These are phyloP conservation scores for Colletotrichum chlorophyti DNA, from an alignment of 2,329 filamentous ascomycete genomes.

Conservation along the genomic window DNA sequence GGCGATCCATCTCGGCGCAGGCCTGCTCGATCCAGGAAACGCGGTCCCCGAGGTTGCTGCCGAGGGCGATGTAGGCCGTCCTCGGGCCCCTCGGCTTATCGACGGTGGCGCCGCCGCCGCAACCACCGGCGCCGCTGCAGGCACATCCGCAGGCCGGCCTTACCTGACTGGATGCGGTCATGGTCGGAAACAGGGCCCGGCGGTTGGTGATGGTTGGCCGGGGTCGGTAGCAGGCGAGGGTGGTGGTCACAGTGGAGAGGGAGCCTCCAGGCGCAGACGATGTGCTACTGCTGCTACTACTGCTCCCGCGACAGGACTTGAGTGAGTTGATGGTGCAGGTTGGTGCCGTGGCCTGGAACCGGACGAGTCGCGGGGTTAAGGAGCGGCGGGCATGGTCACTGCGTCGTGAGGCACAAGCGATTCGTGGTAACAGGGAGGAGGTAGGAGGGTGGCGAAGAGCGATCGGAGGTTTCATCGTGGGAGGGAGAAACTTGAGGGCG, in stretches of 20 bases:
- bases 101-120: slow-evolving; percentile 22
- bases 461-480: slow-evolving; percentile 24
- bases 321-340: slow-evolving; percentile 8
- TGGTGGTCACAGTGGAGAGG: slow-evolving; percentile 1
- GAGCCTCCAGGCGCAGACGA: neutral
- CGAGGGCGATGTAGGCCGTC: slow-evolving; percentile 83
- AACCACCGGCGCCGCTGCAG: slow-evolving; percentile 43
- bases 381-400: slow-evolving; percentile 18
- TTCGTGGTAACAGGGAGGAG: slow-evolving; percentile 14
- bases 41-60: slow-evolving; percentile 90
- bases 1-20: slow-evolving; percentile 76
- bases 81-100: slow-evolving; percentile 37
- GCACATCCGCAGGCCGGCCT: slow-evolving; percentile 39
- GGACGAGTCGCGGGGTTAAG: slow-evolving; percentile 20
- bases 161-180: slow-evolving; percentile 22
- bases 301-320: slow-evolving; percentile 1
- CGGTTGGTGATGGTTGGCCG: slow-evolving; percentile 3
- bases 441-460: slow-evolving; percentile 10
- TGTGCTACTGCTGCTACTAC: slow-evolving; percentile 1
- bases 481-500: slow-evolving; percentile 3
- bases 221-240: slow-evolving; percentile 4
- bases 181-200: slow-evolving; percentile 8
- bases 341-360: slow-evolving; percentile 16
- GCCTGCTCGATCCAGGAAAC: slow-evolving; percentile 85
- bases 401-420: slow-evolving; percentile 19